phyloP scores from a whole-genome alignment of 306 rosid genomes.

The Trifolium fragiferum region DNA sequence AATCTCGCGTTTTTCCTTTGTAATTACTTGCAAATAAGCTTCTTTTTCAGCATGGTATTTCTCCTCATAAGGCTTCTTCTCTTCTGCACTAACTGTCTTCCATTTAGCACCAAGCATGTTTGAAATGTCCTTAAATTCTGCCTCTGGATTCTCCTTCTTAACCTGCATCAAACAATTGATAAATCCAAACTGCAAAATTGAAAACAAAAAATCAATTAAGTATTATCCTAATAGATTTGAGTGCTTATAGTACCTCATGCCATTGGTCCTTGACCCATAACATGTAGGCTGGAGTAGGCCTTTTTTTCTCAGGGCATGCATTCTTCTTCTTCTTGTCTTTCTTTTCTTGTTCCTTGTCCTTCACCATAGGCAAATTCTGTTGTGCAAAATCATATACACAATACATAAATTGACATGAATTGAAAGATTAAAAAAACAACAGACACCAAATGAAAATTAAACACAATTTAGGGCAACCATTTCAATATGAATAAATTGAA shows the following conservation, averaged over 20 bases:
- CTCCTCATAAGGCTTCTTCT: slow-evolving; percentile 87
- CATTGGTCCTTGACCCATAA: slow-evolving; percentile 92
- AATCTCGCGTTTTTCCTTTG: slow-evolving; percentile 79
- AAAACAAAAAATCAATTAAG: no score
- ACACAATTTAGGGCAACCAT: background rate
- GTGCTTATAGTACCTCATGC: slow-evolving; percentile 62
- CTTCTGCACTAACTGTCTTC: slow-evolving; percentile 74
- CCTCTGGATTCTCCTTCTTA: slow-evolving; percentile 82
- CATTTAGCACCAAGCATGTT: slow-evolving; percentile 85
- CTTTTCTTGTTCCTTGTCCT: slow-evolving; percentile 67
- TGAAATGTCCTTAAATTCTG: slow-evolving; percentile 78
- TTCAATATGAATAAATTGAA: no score
- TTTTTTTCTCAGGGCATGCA: slow-evolving; percentile 64
- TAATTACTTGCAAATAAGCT: slow-evolving; percentile 62
- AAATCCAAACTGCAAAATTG: background rate
- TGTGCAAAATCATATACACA: background rate
- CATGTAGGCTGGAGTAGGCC: slow-evolving; percentile 82
- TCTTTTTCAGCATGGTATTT: slow-evolving; percentile 76
- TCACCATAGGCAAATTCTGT: slow-evolving; percentile 66
- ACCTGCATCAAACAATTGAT: slow-evolving; percentile 51
- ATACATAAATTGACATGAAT: background rate
- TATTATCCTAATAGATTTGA: background rate
- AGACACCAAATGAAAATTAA: background rate
- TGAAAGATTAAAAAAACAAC: no score
- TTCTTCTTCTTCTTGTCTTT: slow-evolving; percentile 70